Evolutionary conservation across 106 monocot genomes (phyloP), one percentile per base, ranked within the genome.

Genomic region (Platanthera zijinensis): DNA sequence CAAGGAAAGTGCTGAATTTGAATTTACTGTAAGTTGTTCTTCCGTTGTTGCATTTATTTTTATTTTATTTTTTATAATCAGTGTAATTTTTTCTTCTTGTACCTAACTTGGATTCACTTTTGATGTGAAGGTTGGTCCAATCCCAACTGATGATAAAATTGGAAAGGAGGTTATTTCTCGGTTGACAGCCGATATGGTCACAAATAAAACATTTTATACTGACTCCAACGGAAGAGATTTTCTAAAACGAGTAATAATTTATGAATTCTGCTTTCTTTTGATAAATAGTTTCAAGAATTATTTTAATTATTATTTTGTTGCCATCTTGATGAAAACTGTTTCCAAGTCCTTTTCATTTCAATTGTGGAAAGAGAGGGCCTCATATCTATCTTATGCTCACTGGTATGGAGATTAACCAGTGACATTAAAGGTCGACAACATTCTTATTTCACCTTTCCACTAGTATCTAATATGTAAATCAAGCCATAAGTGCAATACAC

Each of bases 191-290:
- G 83, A 86, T 61, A 84, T 92, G 88, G 84, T 66, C 54, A 92
- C 92, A 76, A 86, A 89, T 69, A 79, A 69, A 51, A 84, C 80
- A 83, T 92, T 92, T 70, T 88, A 86, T 66, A 88, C 92, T 12
- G 92, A 92, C 52, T 89, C 88, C 14, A 92, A 89, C 79, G 92
- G 92, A 66, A 84, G 92, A 81, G 88, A 92, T 81, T 92, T 92
- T 61, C 57, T 88, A 21, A 81, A 86, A 83, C 79, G 88, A 82
- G 92, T 92, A 84, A 45, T 70, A 52, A 76, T 79, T 1, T 45
- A 73, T 17, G 30, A 66, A 66, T 12, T 59, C 59, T 59, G 8
- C 59, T 59, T 19, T 32, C 32, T 32, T 59, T 19, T 59, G 59
- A 59, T 59, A 59, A 59, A 59, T 59, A 11, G 28, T 66, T 66